A percentile compares a stretch with the other conserved stretches of the same genome.
phyloP scores from a whole-genome alignment of 2,329 filamentous ascomycete species.

The Trichoderma breve region DNA sequence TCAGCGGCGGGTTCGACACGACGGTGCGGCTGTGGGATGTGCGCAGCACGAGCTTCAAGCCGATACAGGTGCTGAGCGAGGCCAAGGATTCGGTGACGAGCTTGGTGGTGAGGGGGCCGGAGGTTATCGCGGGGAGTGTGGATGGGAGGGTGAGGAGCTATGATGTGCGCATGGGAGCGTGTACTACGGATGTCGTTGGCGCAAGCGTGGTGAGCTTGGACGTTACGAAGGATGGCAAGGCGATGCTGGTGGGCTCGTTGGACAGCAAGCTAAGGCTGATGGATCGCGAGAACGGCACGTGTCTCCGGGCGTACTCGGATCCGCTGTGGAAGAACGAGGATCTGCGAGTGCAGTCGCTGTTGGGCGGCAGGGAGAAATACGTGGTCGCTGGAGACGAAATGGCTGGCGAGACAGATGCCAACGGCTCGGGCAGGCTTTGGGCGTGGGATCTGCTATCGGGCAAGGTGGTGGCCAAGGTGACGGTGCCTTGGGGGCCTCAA shows the following conservation, averaged over 20 bases:
- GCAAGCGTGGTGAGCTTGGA: slow-evolving; percentile 71
- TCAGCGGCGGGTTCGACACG: slow-evolving; percentile 72
- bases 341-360: slow-evolving; percentile 69
- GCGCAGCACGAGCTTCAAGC: slow-evolving; percentile 52
- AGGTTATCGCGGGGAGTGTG: slow-evolving; percentile 74
- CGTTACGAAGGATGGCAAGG: slow-evolving; percentile 69
- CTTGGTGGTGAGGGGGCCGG: slow-evolving; percentile 47
- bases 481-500: slow-evolving; percentile 55
- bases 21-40: slow-evolving; percentile 75
- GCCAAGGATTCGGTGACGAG: slow-evolving; percentile 66
- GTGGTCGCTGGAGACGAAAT: slow-evolving; percentile 80
- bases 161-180: slow-evolving; percentile 73
- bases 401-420: slow-evolving; percentile 26
- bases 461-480: slow-evolving; percentile 61
- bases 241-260: slow-evolving; percentile 70
- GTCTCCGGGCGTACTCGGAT: slow-evolving; percentile 69
- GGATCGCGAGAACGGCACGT: slow-evolving; percentile 71
- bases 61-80: slow-evolving; percentile 71
- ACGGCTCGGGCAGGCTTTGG: slow-evolving; percentile 61
- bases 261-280: slow-evolving; percentile 78
- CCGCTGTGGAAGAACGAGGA: slow-evolving; percentile 61
- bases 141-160: slow-evolving; percentile 81
- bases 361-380: slow-evolving; percentile 74
- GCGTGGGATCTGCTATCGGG: slow-evolving; percentile 85
- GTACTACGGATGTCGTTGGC: slow-evolving; percentile 68